These are phyloP conservation scores for Vaccinium myrtillus DNA, from an alignment of 148 eudicot species.

Conservation along the genomic window DNA sequence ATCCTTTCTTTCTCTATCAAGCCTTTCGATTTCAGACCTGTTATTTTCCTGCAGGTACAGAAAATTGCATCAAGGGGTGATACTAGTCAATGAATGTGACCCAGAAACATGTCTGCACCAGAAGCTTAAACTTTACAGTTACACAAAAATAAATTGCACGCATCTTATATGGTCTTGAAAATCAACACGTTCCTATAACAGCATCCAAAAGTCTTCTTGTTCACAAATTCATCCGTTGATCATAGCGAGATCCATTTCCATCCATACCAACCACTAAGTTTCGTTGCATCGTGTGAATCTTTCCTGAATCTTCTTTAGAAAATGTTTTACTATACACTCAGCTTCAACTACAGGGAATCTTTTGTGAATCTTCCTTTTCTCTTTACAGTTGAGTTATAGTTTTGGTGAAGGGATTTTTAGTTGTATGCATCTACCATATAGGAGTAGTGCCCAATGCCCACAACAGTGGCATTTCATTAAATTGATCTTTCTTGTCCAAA, in stretches of 20 bases:
- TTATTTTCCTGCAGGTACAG: constrained; percentile 76
- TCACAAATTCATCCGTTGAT: not conserved
- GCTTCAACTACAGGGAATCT: not conserved
- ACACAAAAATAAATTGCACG: not conserved
- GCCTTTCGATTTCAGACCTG: constrained; percentile 66
- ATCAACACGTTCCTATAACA: not conserved
- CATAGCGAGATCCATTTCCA: not conserved
- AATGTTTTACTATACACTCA: not conserved
- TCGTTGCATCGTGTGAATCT: not conserved
- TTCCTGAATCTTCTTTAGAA: not conserved
- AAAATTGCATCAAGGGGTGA: constrained; percentile 14
- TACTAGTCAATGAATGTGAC: constrained; percentile 10
- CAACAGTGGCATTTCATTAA: no score
- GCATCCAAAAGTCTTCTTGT: not conserved
- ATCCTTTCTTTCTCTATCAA: constrained; percentile 64
- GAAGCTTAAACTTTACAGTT: not conserved
- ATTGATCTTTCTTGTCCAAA: not conserved
- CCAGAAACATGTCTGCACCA: not conserved
- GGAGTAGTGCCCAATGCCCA: not conserved
- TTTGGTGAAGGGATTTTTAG: not conserved
- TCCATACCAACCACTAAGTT: not conserved
- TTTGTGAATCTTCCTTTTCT: not conserved
- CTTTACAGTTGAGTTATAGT: not conserved
- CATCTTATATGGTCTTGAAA: not conserved
- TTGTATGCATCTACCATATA: not conserved